A percentile compares a stretch with the other conserved stretches of the same genome.
phyloP scores from a whole-genome alignment of 352 stramenopile genomes.

The Phytophthora pistaciae region DNA sequence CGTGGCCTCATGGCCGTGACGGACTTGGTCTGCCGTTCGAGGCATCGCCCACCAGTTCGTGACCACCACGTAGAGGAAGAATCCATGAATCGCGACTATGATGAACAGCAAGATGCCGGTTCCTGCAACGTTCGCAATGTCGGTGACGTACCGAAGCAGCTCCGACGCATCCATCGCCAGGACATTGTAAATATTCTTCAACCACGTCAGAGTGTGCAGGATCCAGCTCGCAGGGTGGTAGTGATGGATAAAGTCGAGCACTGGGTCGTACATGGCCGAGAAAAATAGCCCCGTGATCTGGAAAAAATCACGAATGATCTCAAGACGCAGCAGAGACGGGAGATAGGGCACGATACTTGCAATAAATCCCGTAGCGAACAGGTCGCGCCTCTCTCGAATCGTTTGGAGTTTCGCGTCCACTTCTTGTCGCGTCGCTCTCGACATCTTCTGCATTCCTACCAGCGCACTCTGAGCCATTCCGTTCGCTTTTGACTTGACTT shows the following conservation, averaged over 20 bases:
- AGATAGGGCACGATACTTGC: too few relatives aligned
- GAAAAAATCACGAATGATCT: not conserved
- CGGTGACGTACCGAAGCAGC: not conserved
- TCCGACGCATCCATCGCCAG: not conserved
- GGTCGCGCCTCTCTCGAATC: too few relatives aligned
- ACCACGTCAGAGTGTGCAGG: not conserved
- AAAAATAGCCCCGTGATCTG: not conserved
- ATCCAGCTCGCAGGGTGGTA: not conserved
- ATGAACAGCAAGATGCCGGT: not conserved
- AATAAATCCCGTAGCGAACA: too few relatives aligned
- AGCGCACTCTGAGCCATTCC: too few relatives aligned
- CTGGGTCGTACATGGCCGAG: not conserved
- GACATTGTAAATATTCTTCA: not conserved
- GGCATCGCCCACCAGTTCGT: not conserved
- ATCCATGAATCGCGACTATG: not conserved
- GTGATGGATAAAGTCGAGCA: not conserved
- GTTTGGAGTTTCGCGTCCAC: too few relatives aligned
- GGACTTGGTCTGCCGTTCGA: not conserved
- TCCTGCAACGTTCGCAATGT: not conserved
- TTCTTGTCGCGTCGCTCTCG: too few relatives aligned
- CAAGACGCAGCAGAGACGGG: not conserved
- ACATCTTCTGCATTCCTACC: too few relatives aligned
- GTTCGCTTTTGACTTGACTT: too few relatives aligned
- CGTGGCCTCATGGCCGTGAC: not conserved
- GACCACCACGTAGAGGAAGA: not conserved